Base-by-base conservation (phyloP, 2,329 filamentous ascomycete genomes). In the Acarospora socialis region DNA sequence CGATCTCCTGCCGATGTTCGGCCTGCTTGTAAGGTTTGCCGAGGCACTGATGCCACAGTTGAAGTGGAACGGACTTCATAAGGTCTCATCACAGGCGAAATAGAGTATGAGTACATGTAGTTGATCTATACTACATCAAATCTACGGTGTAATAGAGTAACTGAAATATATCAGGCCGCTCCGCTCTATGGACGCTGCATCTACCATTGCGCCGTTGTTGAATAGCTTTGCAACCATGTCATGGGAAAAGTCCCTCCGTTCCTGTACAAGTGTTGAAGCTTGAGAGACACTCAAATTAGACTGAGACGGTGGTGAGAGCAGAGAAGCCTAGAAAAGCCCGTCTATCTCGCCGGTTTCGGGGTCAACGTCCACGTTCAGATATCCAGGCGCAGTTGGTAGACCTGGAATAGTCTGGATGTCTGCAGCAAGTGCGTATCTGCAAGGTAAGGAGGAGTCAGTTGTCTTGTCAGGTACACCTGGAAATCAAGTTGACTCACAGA, bases 331-430 rank as follows among this genome's bases (percentile, higher is more conserved):
- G 58, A 95, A 98, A 35, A 98, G 69, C 4, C 90, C 81, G 36
- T 82, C 74, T 43, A 87, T 82, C 60, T 87, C 80, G 33, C 81
- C 81, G n/a, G 78, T 86, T 62, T 84, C 78, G 4, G 66, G 59
- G 47, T 87, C 77, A 25, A 77, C 67, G 45, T 94, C 87, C 27
- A 94, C 86, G 48, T 94, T 94, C 40, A 95, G 65, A 53, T 95
- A 95, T 7, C 90, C 90, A 6, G 87, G 90, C 13, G 87, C 87
- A 6, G 90, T 95, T 7, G 87, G 87, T 42, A 98, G 65, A 39
- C 90, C 90, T 9, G 90, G 90, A 42, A 98, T 98, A 2, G 90
- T 98, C 65, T 95, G 90, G 44, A 98, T 95, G 51, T 98, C 90
- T 9, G 90, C 90, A 33, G 90, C 90, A 39, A 95, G 69, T 5